A percentile compares a stretch with the other conserved stretches of the same genome.
Conservation (phyloP, 352 stramenopile genomes). For the Pythium rishiriense region DNA sequence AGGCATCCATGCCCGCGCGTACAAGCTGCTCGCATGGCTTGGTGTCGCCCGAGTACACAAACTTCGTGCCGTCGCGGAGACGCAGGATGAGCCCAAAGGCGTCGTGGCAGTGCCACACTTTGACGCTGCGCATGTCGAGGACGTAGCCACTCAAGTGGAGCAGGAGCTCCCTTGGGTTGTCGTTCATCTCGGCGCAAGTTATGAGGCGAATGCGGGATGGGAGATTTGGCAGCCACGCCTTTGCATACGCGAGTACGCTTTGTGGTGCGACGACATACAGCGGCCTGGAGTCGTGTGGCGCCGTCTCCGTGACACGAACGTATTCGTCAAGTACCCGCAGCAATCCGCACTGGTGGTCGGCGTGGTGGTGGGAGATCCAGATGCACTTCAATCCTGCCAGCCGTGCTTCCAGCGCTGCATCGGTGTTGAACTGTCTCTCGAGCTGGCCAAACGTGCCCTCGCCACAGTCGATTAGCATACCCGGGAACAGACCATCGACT, state of each 20-base stretch:
- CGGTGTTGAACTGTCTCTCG: conserved; percentile 51
- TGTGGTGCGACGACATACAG: conserved; percentile 56
- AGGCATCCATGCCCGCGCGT: conserved; percentile 45
- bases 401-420: conserved; percentile 27
- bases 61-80: conserved; percentile 44
- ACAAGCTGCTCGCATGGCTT: conserved; percentile 84
- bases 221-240: conserved; percentile 44
- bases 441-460: conserved; percentile 96
- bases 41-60: conserved; percentile 94
- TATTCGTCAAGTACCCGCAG: conserved; percentile 87
- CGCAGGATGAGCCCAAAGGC: conserved; percentile 73
- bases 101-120: conserved; percentile 82
- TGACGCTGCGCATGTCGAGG: conserved; percentile 49
- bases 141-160: conserved; percentile 35
- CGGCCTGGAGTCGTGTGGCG: neutral
- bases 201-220: conserved; percentile 32
- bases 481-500: neutral
- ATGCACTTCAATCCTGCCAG: conserved; percentile 82
- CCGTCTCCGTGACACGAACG: conserved; percentile 24
- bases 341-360: conserved; percentile 96
- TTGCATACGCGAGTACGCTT: conserved; percentile 58
- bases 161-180: conserved; percentile 34
- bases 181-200: conserved; percentile 61
- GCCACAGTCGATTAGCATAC: conserved; percentile 93
- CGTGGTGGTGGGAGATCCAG: conserved; percentile 97